Evolutionary conservation across 805 yeast genomes (phyloP).

Genomic region (Wickerhamomyces tratensis): DNA sequence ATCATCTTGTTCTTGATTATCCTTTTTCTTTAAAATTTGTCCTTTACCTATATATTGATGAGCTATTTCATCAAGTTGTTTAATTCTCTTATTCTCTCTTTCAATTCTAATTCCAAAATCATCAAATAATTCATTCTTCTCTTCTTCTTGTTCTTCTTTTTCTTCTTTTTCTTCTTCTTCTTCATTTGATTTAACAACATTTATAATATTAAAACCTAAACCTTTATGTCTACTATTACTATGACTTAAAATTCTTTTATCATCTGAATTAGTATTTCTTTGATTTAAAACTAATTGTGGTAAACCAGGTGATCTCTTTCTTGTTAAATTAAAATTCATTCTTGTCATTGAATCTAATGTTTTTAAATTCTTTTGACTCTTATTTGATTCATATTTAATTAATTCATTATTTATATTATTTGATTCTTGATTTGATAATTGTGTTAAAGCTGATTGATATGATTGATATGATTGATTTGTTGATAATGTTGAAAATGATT

Average conservation of each 20-base stretch:
- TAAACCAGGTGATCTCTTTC: conserved; percentile 14
- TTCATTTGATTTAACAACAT: background rate
- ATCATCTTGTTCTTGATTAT: background rate
- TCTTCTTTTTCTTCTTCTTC: background rate
- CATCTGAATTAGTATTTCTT: background rate
- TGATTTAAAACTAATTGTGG: conserved; percentile 9
- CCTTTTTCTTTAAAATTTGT: too few species aligned
- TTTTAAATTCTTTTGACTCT: background rate
- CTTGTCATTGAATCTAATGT: background rate
- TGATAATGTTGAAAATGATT: background rate
- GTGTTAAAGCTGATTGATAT: conserved; percentile 1
- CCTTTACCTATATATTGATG: too few species aligned
- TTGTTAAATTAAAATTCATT: conserved; percentile 12
- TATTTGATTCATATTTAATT: too few species aligned
- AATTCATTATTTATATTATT: conserved; percentile 9
- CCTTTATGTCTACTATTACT: conserved; percentile 1
- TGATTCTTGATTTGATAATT: conserved; percentile 4
- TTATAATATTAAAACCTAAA: conserved; percentile 1
- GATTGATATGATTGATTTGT: background rate
- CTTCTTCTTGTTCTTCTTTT: background rate
- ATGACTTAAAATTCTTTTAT: background rate
- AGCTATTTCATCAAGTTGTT: too few species aligned
- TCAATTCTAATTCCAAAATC: too few species aligned
- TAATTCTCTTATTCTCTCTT: too few species aligned
- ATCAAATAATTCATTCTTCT: background rate